Percentiles rank a stretch among this genome's conserved stretches.
Conservation (phyloP, 2,329 filamentous ascomycete genomes). For the Exophiala lecanii-corni region DNA sequence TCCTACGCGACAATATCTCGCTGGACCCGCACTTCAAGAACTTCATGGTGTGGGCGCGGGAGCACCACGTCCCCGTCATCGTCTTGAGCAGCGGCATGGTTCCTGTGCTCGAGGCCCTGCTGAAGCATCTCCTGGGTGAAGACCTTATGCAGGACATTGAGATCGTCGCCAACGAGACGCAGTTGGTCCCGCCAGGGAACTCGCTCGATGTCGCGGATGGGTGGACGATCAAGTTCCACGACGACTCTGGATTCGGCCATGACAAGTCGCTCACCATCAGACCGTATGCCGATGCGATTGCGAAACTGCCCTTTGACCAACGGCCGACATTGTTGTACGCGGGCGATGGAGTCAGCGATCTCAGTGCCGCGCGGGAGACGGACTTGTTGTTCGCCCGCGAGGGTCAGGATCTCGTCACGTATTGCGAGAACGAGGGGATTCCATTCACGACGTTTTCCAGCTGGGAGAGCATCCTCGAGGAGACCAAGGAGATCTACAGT, state of each 20-base stretch:
- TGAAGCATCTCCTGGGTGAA: conserved; percentile 76
- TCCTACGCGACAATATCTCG: conserved; percentile 74
- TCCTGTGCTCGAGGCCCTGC: conserved; percentile 79
- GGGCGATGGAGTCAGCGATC: conserved; percentile 87
- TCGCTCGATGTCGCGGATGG: conserved; percentile 72
- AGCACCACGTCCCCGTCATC: conserved; percentile 84
- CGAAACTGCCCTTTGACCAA: conserved; percentile 57
- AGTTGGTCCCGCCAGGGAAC: conserved; percentile 60
- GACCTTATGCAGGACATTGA: conserved; percentile 68
- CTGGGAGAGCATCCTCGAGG: conserved; percentile 73
- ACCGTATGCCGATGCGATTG: conserved; percentile 62
- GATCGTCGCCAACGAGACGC: conserved; percentile 84
- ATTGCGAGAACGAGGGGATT: conserved; percentile 76
- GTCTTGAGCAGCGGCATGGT: conserved; percentile 90
- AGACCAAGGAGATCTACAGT: conserved; percentile 70
- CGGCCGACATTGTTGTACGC: conserved; percentile 89
- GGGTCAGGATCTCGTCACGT: conserved; percentile 80
- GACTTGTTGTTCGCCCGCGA: conserved; percentile 92
- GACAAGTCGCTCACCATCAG: conserved; percentile 92
- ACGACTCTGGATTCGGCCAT: conserved; percentile 80
- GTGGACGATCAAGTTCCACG: conserved; percentile 84
- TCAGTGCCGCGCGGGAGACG: conserved; percentile 87
- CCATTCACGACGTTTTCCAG: conserved; percentile 85
- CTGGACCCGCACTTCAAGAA: conserved; percentile 83
- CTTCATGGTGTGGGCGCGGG: conserved; percentile 78